Evolutionary conservation across 208 protist species (phyloP).

Genomic region (Leptomonas seymouri): DNA sequence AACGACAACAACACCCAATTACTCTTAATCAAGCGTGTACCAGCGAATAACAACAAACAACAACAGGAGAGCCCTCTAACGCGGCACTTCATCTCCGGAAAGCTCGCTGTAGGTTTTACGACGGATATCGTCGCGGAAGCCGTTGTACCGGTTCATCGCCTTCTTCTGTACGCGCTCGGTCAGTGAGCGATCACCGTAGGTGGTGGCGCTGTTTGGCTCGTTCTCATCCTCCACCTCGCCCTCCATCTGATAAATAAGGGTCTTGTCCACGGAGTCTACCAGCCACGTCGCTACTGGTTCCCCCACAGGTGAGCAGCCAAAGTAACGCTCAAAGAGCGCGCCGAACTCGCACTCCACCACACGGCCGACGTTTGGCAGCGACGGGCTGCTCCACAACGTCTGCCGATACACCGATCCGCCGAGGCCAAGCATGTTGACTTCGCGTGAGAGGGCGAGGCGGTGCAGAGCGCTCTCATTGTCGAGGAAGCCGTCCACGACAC

Average conservation of each 20-base stretch:
- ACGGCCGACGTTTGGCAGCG: slow-evolving; percentile 63
- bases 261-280: slow-evolving; percentile 69
- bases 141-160: slow-evolving; percentile 90
- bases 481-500: slow-evolving; percentile 75
- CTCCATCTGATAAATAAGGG: slow-evolving; percentile 84
- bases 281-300: slow-evolving; percentile 80
- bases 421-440: slow-evolving; percentile 86
- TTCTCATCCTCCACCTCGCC: slow-evolving; percentile 91
- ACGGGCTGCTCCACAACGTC: slow-evolving; percentile 75
- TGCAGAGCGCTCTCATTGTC: slow-evolving; percentile 88
- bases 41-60: background rate
- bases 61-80: slow-evolving; percentile 35
- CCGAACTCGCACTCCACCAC: slow-evolving; percentile 56
- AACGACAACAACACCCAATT: too few species aligned
- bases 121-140: slow-evolving; percentile 82
- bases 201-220: slow-evolving; percentile 88
- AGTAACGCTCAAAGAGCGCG: slow-evolving; percentile 65
- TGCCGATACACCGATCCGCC: slow-evolving; percentile 84
- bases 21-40: too few species aligned
- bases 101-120: slow-evolving; percentile 84
- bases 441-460: slow-evolving; percentile 65
- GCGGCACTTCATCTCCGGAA: slow-evolving; percentile 64
- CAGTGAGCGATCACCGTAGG: slow-evolving; percentile 77
- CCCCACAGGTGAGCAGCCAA: slow-evolving; percentile 61
- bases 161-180: slow-evolving; percentile 89